A percentile compares a stretch with the other conserved stretches of the same genome.
These are phyloP conservation scores for Arabis alpina DNA, from an alignment of 345 rosid genomes.

Conservation along the genomic window DNA sequence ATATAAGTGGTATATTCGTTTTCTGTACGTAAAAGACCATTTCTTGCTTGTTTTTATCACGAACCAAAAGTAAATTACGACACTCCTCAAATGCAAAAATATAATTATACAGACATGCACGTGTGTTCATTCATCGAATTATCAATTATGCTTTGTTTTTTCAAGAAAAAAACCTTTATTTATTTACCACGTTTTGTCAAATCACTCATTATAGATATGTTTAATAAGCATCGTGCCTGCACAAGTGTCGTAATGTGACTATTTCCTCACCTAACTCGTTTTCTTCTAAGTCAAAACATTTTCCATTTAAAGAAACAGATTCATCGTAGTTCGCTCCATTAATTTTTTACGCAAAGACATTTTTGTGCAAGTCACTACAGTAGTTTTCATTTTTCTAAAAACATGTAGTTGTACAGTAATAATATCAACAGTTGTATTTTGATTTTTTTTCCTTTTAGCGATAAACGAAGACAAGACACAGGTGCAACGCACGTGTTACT, in stretches of 20 bases:
- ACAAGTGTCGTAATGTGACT: constrained; percentile 22
- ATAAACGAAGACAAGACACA: not conserved
- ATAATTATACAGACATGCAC: constrained; percentile 7
- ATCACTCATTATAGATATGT: not conserved
- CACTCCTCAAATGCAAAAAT: too few relatives aligned
- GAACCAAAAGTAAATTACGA: constrained; percentile 2
- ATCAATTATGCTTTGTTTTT: not conserved
- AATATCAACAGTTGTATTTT: not conserved
- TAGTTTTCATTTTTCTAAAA: too few relatives aligned
- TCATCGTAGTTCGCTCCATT: constrained; percentile 12
- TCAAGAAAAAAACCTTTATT: too few relatives aligned
- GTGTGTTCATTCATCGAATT: constrained; percentile 1
- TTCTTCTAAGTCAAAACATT: constrained; percentile 3
- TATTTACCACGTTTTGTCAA: not conserved
- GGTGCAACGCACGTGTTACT: constrained; percentile 38
- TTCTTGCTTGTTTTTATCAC: constrained; percentile 10
- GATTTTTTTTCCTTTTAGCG: too few relatives aligned
- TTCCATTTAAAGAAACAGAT: not conserved
- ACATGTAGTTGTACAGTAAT: not conserved
- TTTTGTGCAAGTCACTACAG: not conserved
- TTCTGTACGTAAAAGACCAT: constrained; percentile 13
- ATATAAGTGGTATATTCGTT: constrained; percentile 36
- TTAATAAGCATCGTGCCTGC: constrained; percentile 14
- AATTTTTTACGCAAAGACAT: constrained; percentile 2
- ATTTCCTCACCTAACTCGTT: constrained; percentile 28